Base-by-base conservation (phyloP, 768 basidiomycete genomes). In the Polyporus arcularius region DNA sequence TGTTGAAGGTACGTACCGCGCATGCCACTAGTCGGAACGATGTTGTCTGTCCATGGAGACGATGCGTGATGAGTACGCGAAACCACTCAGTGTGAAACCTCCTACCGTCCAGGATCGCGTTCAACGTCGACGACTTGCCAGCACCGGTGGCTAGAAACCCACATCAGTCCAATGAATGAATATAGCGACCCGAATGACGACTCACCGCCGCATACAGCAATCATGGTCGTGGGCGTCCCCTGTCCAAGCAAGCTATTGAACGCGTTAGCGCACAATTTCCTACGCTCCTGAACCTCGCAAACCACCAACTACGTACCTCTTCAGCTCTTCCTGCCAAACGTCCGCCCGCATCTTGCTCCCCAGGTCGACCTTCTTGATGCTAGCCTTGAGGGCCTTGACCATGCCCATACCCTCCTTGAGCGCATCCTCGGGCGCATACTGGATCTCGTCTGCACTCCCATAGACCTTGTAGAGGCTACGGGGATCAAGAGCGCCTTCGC, bases 1-100 rank as follows among this genome's bases (percentile, higher is more conserved):
- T 26, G 21, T 26, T 26, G 21, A 26, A 26, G 21, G 21, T 26
- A 50, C 53, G 32, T 58, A 85, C 85, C 84, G 64, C 83, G 77
- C 85, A 86, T 86, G 28, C 85, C 85, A 61, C 83, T 85, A 4
- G 86, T 87, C 4, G 86, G 85, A 14, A 88, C 85, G 51, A 87
- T 79, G 61, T 82, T 85, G 64, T 85, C 85, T 84, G 41, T 8
- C 15, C 28, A 48, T 53, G 16, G 41, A 32, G 50, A 30, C 15
- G 35, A 16, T 26, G 45, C 48, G 31, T 31, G 43, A 35, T 18
- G 4, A 66, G 53, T 40, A 3, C 15, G 2, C 30, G 41, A 60
- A 15, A 49, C 14, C 26, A 11, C 1, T 6, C 15, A 1, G 4
- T 10, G 16, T 31, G 26, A 50, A 40, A 26, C 15, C 38, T 43